Evolutionary conservation across 108 stramenopile species (phyloP), one percentile per base, ranked within the genome.

Genomic region (Cyclostephanos tholiformis): DNA sequence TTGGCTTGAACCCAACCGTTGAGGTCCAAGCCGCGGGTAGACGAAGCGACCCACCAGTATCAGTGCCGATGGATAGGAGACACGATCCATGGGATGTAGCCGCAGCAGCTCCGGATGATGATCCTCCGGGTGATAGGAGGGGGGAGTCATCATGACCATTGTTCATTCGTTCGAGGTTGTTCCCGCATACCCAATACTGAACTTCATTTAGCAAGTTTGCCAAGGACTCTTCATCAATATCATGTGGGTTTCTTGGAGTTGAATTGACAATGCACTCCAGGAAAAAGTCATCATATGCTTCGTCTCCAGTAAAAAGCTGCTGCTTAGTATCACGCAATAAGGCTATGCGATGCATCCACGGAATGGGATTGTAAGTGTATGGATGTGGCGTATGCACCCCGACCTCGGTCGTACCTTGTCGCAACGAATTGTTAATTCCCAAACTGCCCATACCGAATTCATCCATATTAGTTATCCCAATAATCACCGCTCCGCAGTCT

Each of bases 371-470:
- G 69, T 88, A 87, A 14, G 85, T 86, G 64, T 65, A 71, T 30
- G 69, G 57, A 20, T 14, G 67, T 76, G 2, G 50, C 44, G 64
- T 56, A 63, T 56, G 44, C 14, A 53, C 26, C 39, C n/a, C 46
- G 71, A 19, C 55, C 12, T 49, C 25, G 36, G 23, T 30, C 59
- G 38, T 29, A 27, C 50, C 13, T 14, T 26, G 49, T 25, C 63
- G 63, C 63, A 71, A 23, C 26, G 71, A 74, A 61, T 53, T 61
- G 72, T 96, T 88, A 14, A 71, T 85, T 53, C 92, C 92, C 48
- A 91, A 75, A 63, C 89, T 90, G 11, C 98, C 98, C 98, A 99
- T 98, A 0, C 91, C 98, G 85, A 98, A 98, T 85, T 99, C 98
- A 73, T 98, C 97, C 97, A 97, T 89, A 77, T 92, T 97, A 16